Percentiles rank a stretch among this genome's conserved stretches.
Evolutionary conservation across 1,284 basidiomycete genomes (phyloP).

Genomic region (Apiotrichum veenhuisii): DNA sequence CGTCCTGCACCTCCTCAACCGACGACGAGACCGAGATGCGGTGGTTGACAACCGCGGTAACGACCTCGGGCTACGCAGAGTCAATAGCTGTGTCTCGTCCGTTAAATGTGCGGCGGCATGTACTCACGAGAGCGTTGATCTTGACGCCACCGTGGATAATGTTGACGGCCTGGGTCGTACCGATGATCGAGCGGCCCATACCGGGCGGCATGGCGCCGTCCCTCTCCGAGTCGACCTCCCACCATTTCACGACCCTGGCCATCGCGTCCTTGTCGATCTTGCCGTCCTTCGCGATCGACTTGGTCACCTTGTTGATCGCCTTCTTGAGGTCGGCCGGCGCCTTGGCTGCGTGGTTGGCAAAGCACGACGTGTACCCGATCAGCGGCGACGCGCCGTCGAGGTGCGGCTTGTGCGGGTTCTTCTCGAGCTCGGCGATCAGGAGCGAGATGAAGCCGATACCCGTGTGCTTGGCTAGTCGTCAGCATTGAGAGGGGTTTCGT

Average conservation of each 20-base stretch:
- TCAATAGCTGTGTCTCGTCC: too few relatives aligned
- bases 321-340: conserved; percentile 26
- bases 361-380: conserved; percentile 29
- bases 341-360: conserved; percentile 27
- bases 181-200: conserved; percentile 28
- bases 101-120: too few relatives aligned
- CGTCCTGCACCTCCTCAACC: conserved; percentile 33
- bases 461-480: conserved; percentile 28
- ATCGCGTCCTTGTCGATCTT: conserved; percentile 35
- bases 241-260: conserved; percentile 31
- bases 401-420: conserved; percentile 33
- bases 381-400: conserved; percentile 32
- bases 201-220: conserved; percentile 17
- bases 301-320: conserved; percentile 26
- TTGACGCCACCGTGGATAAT: conserved; percentile 44
- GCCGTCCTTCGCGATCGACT: conserved; percentile 17
- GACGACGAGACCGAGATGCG: conserved; percentile 41
- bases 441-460: conserved; percentile 45
- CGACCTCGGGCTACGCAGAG: conserved; percentile 30
- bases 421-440: conserved; percentile 41
- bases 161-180: conserved; percentile 45
- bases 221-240: conserved; percentile 15
- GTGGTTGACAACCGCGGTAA: conserved; percentile 45
- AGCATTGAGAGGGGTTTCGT: background rate
- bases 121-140: conserved; percentile 37